Evolutionary conservation across 1,139 yeast species (phyloP).

Genomic region (Scheffersomyces titani): DNA sequence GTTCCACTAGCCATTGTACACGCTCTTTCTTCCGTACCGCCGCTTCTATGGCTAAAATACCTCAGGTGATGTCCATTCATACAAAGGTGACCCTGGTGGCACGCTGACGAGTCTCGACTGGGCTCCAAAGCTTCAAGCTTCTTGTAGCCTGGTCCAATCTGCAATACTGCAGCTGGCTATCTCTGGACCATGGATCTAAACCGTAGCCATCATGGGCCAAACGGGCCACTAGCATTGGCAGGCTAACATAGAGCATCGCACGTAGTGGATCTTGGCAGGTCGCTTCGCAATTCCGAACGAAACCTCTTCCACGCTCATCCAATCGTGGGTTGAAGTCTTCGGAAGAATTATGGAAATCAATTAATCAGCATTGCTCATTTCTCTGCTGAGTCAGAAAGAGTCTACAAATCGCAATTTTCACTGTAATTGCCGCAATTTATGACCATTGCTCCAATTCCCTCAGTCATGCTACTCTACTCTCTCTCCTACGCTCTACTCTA

Average conservation of each 20-base stretch:
- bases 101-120: neutral
- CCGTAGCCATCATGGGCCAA: too few species aligned
- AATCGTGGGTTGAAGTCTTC: neutral
- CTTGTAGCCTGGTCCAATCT: neutral
- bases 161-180: too few species aligned
- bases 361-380: neutral
- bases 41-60: neutral
- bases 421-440: neutral
- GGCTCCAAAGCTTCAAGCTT: neutral
- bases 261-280: too few species aligned
- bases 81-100: neutral
- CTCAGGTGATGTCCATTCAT: neutral
- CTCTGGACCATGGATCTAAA: too few species aligned
- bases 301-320: neutral
- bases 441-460: neutral
- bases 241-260: too few species aligned
- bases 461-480: neutral
- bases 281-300: neutral
- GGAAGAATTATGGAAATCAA: neutral
- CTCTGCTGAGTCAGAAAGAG: neutral
- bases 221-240: too few species aligned
- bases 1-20: neutral
- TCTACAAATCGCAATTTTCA: neutral
- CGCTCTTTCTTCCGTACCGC: neutral
- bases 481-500: too few species aligned